phyloP scores from a whole-genome alignment of 2,329 filamentous ascomycete genomes.

The Cadophora sp. region DNA sequence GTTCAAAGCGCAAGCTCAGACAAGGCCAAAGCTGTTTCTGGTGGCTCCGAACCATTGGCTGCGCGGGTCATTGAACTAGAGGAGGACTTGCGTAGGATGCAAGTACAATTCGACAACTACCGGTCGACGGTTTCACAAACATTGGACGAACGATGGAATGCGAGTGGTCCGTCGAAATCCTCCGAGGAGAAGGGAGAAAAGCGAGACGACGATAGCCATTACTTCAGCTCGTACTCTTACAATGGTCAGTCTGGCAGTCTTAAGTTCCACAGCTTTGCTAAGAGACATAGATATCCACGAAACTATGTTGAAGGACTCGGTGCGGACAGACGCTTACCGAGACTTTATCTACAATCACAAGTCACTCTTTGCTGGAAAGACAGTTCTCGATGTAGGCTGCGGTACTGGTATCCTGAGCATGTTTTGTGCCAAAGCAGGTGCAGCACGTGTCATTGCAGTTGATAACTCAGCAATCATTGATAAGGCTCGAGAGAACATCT shows the following conservation, averaged over 20 bases:
- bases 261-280: slow-evolving; percentile 7
- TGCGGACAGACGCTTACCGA: slow-evolving; percentile 89
- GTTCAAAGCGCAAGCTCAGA: slow-evolving; percentile 41
- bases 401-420: slow-evolving; percentile 88
- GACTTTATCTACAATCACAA: slow-evolving; percentile 96
- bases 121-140: slow-evolving; percentile 48
- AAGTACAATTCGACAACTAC: slow-evolving; percentile 49
- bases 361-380: slow-evolving; percentile 82
- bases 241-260: slow-evolving; percentile 57
- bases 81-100: slow-evolving; percentile 47
- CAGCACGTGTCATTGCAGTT: slow-evolving; percentile 85
- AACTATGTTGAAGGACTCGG: slow-evolving; percentile 89
- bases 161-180: slow-evolving; percentile 52
- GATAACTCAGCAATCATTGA: slow-evolving; percentile 92
- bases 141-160: slow-evolving; percentile 48
- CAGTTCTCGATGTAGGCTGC: slow-evolving; percentile 90
- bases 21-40: slow-evolving; percentile 38
- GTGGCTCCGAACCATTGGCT: slow-evolving; percentile 38
- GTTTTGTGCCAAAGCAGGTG: slow-evolving; percentile 92
- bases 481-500: slow-evolving; percentile 84
- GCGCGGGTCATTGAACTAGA: slow-evolving; percentile 48
- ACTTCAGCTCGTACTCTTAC: slow-evolving; percentile 70
- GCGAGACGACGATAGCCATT: slow-evolving; percentile 62
- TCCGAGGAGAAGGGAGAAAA: slow-evolving; percentile 49
- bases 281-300: slow-evolving; percentile 80